Base-by-base conservation (phyloP, 768 basidiomycete genomes). In the Leccinellum rugosiceps region DNA sequence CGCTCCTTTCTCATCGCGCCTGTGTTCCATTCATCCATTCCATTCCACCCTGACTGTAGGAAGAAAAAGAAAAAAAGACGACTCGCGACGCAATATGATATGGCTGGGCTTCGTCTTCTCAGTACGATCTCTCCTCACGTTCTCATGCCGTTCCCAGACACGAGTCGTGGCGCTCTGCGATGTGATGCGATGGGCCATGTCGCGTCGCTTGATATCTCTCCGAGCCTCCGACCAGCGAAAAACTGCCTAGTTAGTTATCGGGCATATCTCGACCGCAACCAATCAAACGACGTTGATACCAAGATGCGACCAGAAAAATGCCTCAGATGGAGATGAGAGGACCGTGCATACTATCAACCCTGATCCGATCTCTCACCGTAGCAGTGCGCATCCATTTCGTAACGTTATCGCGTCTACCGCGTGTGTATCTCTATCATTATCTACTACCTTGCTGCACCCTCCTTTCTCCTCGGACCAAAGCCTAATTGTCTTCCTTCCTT, bases 401-500 rank as follows among this genome's bases (percentile, higher is more conserved):
- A 34, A 23, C 23, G 8, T 34, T 48, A 51, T 52, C 47, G 9
- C 5, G 10, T 25, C 25, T 10, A 15, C 48, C 21, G 14, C 44
- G 44, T 25, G 44, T 46, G 44, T 31, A 56, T 43, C 26, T 41
- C 49, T 57, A 43, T 58, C 34, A 25, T 26, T 58, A 23, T 10
- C 30, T 49, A n/a, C 30, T 31, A 11, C 8, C 13, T 49, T 31
- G n/a, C 15, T 26, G 15, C 15, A 23, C 46, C 45, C 26, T 60
- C 55, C 28, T 25, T 46, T 58, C 53, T 53, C 60, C 57, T 65
- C 66, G 66, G 64, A 61, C 23, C 34, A 32, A 61, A 62, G 50
- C 19, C 46, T 58, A 58, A 35, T 41, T 50, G 41, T 43, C 41
- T 43, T 19, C 41, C 41, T 43, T 43, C 19, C 41, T 2, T 30